Evolutionary conservation across 2,329 filamentous ascomycete genomes (phyloP), one percentile per base, ranked within the genome.

Genomic region (Talaromyces sp.): DNA sequence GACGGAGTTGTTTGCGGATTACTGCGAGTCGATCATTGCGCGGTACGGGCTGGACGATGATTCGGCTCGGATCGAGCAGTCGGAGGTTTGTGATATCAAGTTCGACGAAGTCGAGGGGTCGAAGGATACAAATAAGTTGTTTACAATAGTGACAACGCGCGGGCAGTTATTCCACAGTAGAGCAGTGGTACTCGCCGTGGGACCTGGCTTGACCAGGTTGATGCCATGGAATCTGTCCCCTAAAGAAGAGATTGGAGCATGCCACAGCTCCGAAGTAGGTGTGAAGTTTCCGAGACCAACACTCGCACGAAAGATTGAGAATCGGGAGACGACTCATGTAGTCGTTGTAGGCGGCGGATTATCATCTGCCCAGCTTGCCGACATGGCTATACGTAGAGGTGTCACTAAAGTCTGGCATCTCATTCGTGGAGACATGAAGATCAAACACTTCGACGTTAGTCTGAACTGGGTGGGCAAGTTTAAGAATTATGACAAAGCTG

Each of bases 381-480:
- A 92, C 71, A 81, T 90, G 56, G 86, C 86, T 0, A 78, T 93
- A 65, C 83, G 85, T 9, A 82, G 82, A 27, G 89, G 90, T 0
- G 87, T 91, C 0, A 83, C 80, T 0, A 89, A 87, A 67, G 87
- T 93, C 0, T 90, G 85, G 81, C 85, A 90, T 60, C 72, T 94
- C 31, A 88, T 93, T 84, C 84, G 91, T 37, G 81, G 83, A 22
- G 77, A 75, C 49, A 60, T 79, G 69, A 73, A 79, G 79, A 83
- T 92, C 59, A 94, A 94, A 76, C 88, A 89, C 66, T 94, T 94
- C 69, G 91, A 94, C 70, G 84, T 94, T 27, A 86, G 88, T 64
- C 82, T 94, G 1, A 84, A 86, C 57, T 95, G 91, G 91, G 90
- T 94, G 75, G 90, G 89, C 10, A 94, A 94, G 73, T 94, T 90